Conservation (phyloP, 1,139 yeast species). For the Taphrina betulina region DNA sequence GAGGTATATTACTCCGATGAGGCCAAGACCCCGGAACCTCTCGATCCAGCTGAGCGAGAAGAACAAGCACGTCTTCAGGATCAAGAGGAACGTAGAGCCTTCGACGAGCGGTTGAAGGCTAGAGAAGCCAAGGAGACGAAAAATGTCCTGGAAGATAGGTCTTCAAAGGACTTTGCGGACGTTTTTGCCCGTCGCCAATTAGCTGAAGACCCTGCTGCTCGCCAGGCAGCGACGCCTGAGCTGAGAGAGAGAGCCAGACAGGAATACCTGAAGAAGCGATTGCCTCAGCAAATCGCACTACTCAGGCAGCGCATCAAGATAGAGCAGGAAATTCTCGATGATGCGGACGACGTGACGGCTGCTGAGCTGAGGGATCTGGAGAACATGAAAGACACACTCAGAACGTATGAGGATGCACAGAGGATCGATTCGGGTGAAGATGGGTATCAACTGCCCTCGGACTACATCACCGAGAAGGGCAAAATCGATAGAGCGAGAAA, state of each 20-base stretch:
- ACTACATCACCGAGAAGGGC: conserved; percentile 55
- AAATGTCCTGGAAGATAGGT: conserved; percentile 34
- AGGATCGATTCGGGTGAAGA: conserved; percentile 44
- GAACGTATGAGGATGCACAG: conserved; percentile 49
- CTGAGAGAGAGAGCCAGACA: conserved; percentile 54
- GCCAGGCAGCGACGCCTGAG: conserved; percentile 41
- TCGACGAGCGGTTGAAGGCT: conserved; percentile 41
- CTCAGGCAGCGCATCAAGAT: conserved; percentile 52
- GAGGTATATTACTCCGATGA: conserved; percentile 32
- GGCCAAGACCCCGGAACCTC: conserved; percentile 8
- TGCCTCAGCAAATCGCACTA: conserved; percentile 49
- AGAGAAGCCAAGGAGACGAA: conserved; percentile 38
- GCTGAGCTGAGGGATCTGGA: conserved; percentile 56
- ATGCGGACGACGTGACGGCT: conserved; percentile 49
- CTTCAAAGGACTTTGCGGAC: conserved; percentile 29
- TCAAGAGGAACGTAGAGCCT: conserved; percentile 43
- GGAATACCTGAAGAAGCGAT: conserved; percentile 52
- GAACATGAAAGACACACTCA: conserved; percentile 52
- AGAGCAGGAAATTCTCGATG: conserved; percentile 50
- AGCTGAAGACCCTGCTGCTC: conserved; percentile 39
- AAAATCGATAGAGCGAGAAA: conserved; percentile 56
- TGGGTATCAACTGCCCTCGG: conserved; percentile 59
- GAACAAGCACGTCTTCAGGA: conserved; percentile 40
- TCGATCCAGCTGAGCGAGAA: conserved; percentile 20
- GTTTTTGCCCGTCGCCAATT: conserved; percentile 36